Percentiles rank a stretch among this genome's conserved stretches.
Conservation (phyloP, 495 filamentous ascomycete genomes). For the Penicillium lividum region DNA sequence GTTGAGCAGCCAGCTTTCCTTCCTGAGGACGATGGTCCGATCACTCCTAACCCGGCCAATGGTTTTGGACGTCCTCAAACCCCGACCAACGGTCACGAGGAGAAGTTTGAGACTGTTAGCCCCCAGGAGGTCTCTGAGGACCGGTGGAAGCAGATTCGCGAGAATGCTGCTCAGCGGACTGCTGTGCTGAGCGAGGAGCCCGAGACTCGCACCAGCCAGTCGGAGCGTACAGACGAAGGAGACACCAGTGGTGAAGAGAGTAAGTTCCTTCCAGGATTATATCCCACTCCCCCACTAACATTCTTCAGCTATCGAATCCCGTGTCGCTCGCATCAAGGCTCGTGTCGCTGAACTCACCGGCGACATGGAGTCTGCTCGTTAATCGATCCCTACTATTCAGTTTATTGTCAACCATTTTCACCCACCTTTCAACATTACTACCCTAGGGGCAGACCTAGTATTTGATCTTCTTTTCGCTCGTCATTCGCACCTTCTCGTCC, state of each 20-base stretch:
- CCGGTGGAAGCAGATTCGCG: constrained; percentile 92
- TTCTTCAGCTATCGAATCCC: constrained; percentile 82
- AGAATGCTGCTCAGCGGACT: constrained; percentile 84
- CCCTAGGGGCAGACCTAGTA: neutral
- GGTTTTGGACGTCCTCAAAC: constrained; percentile 19
- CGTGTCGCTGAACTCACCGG: constrained; percentile 92
- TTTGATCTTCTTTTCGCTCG: constrained; percentile 9
- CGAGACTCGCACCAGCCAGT: constrained; percentile 39
- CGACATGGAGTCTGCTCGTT: constrained; percentile 62
- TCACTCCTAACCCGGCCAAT: constrained; percentile 6
- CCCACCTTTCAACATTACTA: constrained; percentile 1
- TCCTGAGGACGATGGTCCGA: constrained; percentile 59
- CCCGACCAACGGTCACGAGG: constrained; percentile 29
- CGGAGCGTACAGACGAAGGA: constrained; percentile 68
- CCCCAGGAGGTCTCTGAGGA: constrained; percentile 20
- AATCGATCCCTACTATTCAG: constrained; percentile 9
- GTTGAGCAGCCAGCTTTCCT: constrained; percentile 83
- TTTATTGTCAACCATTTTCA: constrained; percentile 10
- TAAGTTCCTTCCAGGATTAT: constrained; percentile 47
- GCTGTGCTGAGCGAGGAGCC: constrained; percentile 59
- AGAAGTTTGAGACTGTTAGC: constrained; percentile 25
- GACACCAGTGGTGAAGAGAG: constrained; percentile 96
- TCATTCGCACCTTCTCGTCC: constrained; percentile 5
- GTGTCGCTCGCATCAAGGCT: constrained; percentile 96
- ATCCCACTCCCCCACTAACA: constrained; percentile 18